Percentiles rank a stretch among this genome's conserved stretches.
Conservation (phyloP, 257 asterid genomes). For the Przewalskia tangutica region DNA sequence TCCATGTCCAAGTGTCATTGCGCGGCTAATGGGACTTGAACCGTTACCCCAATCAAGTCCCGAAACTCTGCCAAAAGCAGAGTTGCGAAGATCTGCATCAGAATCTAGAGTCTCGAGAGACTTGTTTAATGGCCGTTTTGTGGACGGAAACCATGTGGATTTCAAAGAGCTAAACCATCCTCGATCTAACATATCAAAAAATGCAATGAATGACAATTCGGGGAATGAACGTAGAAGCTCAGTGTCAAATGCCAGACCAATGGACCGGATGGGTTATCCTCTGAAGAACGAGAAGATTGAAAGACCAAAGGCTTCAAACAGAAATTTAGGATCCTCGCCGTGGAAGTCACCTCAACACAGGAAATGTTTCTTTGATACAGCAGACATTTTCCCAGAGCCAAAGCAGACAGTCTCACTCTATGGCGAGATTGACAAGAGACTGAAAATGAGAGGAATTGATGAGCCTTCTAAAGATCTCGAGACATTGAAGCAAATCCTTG, state of each 20-base stretch:
- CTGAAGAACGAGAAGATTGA: conserved; percentile 20
- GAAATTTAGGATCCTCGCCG: conserved; percentile 26
- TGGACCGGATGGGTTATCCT: conserved; percentile 26
- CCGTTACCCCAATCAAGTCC: conserved; percentile 41
- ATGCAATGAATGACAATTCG: conserved; percentile 12
- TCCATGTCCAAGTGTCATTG: conserved; percentile 73
- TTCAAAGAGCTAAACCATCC: conserved; percentile 21
- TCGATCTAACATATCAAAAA: conserved; percentile 12
- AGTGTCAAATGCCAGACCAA: conserved; percentile 1
- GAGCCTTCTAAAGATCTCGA: conserved; percentile 80
- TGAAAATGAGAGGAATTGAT: conserved; percentile 65
- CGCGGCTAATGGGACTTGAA: conserved; percentile 87
- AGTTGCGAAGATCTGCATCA: conserved; percentile 86
- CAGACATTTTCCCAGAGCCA: conserved; percentile 76
- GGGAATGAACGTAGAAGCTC: not conserved
- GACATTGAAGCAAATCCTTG: conserved; percentile 75
- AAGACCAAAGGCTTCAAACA: conserved; percentile 23
- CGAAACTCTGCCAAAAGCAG: conserved; percentile 38
- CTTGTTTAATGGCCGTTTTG: conserved; percentile 48
- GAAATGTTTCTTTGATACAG: conserved; percentile 57
- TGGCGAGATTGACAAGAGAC: conserved; percentile 60
- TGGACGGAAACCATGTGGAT: conserved; percentile 26
- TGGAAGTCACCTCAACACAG: conserved; percentile 55
- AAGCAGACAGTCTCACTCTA: conserved; percentile 36
- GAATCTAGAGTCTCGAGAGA: conserved; percentile 79